A percentile compares a stretch with the other conserved stretches of the same genome.
These are phyloP conservation scores for Phaeosphaeria sp. DNA, from an alignment of 2,329 filamentous ascomycete genomes.

Conservation along the genomic window DNA sequence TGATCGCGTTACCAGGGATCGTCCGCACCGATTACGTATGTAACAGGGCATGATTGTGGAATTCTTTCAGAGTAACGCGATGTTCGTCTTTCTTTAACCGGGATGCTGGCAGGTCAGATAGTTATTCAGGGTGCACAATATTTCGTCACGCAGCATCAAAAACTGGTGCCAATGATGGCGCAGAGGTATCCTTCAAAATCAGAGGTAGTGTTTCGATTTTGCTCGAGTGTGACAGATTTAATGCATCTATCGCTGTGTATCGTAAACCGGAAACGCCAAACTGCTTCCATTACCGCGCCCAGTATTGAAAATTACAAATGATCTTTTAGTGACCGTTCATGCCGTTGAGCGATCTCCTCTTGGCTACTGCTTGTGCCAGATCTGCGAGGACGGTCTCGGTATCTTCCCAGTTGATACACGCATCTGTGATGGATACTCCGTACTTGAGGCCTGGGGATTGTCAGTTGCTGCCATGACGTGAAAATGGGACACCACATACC, in stretches of 20 bases:
- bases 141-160: not conserved
- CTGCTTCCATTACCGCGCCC: not conserved
- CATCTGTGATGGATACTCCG: conserved; percentile 96
- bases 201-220: not conserved
- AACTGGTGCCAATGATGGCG: not conserved
- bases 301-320: conserved; percentile 5
- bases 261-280: conserved; percentile 4
- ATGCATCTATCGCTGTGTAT: not conserved
- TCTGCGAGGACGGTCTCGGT: conserved; percentile 79
- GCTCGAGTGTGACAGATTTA: not conserved
- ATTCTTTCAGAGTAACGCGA: not conserved
- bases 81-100: not conserved
- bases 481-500: not conserved
- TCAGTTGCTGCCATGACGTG: not conserved
- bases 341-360: conserved; percentile 64
- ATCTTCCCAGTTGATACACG: conserved; percentile 93
- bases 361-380: conserved; percentile 80
- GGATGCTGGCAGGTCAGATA: not conserved
- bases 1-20: not conserved
- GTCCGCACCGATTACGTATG: not conserved
- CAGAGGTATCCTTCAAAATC: not conserved
- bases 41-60: not conserved
- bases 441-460: conserved; percentile 73
- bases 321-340: conserved; percentile 36
- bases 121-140: not conserved